Evolutionary conservation across 176 grass and related monocot species (phyloP).

Genomic region (Triticum dicoccoides): DNA sequence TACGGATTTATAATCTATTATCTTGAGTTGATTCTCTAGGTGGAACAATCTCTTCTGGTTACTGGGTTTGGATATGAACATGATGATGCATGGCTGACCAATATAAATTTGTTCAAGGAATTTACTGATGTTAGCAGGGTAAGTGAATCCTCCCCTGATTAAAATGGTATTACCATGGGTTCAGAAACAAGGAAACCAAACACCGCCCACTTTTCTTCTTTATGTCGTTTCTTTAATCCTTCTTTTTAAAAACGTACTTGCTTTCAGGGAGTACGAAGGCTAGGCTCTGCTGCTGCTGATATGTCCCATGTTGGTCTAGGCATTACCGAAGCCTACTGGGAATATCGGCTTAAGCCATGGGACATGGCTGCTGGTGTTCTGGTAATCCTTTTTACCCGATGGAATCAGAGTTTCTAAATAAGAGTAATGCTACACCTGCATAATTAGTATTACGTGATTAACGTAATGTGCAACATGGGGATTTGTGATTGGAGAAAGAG

Average conservation of each 20-base stretch:
- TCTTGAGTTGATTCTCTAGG: conserved; percentile 56
- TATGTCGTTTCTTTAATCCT: background rate
- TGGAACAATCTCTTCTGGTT: conserved; percentile 96
- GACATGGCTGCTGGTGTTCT: conserved; percentile 96
- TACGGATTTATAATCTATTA: background rate
- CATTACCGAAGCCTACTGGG: conserved; percentile 91
- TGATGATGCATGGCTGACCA: conserved; percentile 94
- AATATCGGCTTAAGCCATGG: conserved; percentile 96
- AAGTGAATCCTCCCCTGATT: conserved; percentile 18
- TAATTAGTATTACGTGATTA: too few relatives aligned
- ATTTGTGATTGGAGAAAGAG: too few relatives aligned
- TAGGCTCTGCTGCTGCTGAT: conserved; percentile 88
- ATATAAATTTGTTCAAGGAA: conserved; percentile 94
- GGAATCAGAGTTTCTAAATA: background rate
- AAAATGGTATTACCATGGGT: background rate
- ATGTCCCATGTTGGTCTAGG: conserved; percentile 95
- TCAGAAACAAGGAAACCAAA: background rate
- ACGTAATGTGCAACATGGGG: too few relatives aligned
- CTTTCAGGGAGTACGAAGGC: conserved; percentile 83
- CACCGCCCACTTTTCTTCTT: background rate
- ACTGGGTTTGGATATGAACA: conserved; percentile 98
- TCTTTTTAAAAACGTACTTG: background rate
- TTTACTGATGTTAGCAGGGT: conserved; percentile 98
- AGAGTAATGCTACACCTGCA: too few relatives aligned
- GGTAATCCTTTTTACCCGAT: conserved; percentile 37